Base-by-base conservation (phyloP, 306 rosid species). In the Prinsepia uniflora region DNA sequence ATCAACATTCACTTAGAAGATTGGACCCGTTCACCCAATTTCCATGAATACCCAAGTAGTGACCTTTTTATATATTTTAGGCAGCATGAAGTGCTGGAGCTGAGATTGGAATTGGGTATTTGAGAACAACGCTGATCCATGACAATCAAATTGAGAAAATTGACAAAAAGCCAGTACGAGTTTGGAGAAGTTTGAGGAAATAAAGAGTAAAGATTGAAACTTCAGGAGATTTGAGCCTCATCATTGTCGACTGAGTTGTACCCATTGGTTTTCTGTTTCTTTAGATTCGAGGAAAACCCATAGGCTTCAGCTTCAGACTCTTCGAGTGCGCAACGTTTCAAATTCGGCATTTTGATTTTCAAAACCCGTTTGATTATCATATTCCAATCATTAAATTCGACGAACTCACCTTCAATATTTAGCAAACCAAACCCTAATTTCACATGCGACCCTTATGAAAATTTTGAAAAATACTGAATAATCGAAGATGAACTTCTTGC, bases 341-440 rank as follows among this genome's bases (percentile, higher is more conserved):
- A 62, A 68, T 87, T 94, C 82, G 96, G 96, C 90, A 88, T 85
- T 81, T 91, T 95, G 30, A 76, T 59, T 85, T 85, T 91, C 91
- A 74, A 50, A 43, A n/a, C n/a, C n/a, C n/a, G n/a, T n/a, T n/a
- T n/a, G 87, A 84, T 75, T 70, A 89, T 83, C 97, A 94, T 94
- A 68, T 47, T 81, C 75, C 41, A 34, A 84, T 68, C 81, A 80
- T 77, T 68, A 65, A 63, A 65, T 48, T 55, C 65, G 18, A 52
- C 49, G 22, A 65, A 64, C 63, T 6, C 49, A 14, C n/a, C 48
- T 17, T 36, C 48, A 39, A 34, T 67, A n/a, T 48, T 13, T 20
- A 45, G 63, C 0, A 61, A 45, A 11, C 34, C 34, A 85, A 86
- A 89, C 87, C 92, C 96, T 89, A 87, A 87, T 79, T 84, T 72